Evolutionary conservation across 371 early-diverging fungal species (phyloP).

Genomic region (Mortierella sp.): DNA sequence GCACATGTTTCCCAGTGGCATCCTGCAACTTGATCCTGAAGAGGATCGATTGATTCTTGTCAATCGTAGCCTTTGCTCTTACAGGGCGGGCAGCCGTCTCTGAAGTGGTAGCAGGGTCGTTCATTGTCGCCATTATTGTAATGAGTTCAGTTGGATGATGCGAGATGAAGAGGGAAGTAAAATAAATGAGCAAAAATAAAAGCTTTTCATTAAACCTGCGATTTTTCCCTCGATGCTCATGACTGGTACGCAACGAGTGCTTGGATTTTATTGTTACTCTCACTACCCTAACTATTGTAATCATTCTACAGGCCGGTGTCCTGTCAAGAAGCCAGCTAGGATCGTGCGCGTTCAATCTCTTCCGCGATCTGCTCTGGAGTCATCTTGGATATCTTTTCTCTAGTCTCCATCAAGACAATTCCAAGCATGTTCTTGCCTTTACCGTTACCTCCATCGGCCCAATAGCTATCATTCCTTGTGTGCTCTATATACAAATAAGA

Average conservation of each 20-base stretch:
- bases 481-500: conserved; percentile 44
- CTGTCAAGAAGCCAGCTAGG: not conserved
- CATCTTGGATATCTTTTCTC: conserved; percentile 41
- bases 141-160: not conserved
- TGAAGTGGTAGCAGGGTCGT: conserved; percentile 11
- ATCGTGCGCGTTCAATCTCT: conserved; percentile 17
- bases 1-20: conserved; percentile 48
- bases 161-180: conserved; percentile 1
- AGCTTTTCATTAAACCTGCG: not conserved
- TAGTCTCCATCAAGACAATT: conserved; percentile 53
- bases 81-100: conserved; percentile 3
- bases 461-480: conserved; percentile 62
- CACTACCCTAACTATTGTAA: not conserved
- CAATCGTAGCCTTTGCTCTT: conserved; percentile 37
- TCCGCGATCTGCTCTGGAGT: conserved; percentile 25
- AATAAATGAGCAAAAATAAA: not conserved
- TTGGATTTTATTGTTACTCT: not conserved
- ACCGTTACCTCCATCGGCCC: conserved; percentile 66
- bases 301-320: too few species aligned
- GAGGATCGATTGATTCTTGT: conserved; percentile 49
- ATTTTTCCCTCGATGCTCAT: not conserved
- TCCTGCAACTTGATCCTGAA: conserved; percentile 53
- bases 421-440: conserved; percentile 62
- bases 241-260: not conserved
- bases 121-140: conserved; percentile 20